Conservation (phyloP, 2,329 filamentous ascomycete genomes). For the Knufia fluminis region DNA sequence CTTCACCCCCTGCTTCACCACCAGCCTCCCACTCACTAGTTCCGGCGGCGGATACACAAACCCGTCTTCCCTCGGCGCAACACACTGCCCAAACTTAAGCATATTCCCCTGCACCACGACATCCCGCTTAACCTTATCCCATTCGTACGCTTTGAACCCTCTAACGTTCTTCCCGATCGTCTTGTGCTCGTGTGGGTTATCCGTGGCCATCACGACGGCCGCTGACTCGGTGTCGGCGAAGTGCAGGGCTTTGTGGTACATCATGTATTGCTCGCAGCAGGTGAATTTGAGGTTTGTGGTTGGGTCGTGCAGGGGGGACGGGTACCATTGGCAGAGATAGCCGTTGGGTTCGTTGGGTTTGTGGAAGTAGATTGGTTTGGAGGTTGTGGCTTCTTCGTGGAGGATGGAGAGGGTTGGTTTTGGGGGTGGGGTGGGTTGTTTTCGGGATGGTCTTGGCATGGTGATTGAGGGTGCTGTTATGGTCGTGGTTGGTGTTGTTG, state of each 20-base stretch:
- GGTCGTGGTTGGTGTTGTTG: too few relatives aligned
- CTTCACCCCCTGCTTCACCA: neutral
- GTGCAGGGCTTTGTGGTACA: constrained; percentile 30
- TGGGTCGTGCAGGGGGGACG: neutral
- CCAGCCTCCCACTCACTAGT: neutral
- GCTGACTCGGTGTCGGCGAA: constrained; percentile 26
- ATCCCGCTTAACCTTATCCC: constrained; percentile 24
- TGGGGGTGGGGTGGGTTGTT: too few relatives aligned
- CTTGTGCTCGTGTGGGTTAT: constrained; percentile 17
- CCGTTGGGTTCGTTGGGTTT: constrained; percentile 5
- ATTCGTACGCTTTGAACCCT: constrained; percentile 25
- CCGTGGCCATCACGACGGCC: constrained; percentile 22
- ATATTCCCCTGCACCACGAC: constrained; percentile 28
- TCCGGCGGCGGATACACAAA: constrained; percentile 1
- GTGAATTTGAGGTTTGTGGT: neutral
- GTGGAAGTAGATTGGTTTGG: constrained; percentile 7
- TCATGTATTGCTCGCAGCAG: constrained; percentile 25
- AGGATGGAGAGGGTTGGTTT: neutral
- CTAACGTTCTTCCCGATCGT: constrained; percentile 27
- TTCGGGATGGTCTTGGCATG: too few relatives aligned
- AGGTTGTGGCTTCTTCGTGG: neutral
- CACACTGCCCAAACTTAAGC: constrained; percentile 28
- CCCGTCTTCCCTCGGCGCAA: constrained; percentile 18
- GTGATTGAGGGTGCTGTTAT: too few relatives aligned
- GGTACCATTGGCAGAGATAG: constrained; percentile 6